Conservation (phyloP, 1,284 basidiomycete genomes). For the Trichosporon sp. region DNA sequence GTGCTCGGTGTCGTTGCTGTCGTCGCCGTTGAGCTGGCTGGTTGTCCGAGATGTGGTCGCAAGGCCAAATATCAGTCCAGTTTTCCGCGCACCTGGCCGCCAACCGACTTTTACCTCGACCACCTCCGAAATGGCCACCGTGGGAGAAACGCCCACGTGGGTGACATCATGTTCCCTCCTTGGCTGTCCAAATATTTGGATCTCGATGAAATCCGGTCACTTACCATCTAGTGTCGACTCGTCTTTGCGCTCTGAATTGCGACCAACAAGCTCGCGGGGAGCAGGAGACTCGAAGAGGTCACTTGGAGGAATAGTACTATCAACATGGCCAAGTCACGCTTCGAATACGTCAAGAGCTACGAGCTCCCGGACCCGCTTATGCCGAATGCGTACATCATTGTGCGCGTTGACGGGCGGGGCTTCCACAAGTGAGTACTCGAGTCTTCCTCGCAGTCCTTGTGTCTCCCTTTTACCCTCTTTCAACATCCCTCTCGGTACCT, state of each 20-base stretch:
- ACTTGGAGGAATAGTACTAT: background rate
- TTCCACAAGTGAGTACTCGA: conserved; percentile 80
- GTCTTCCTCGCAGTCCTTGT: background rate
- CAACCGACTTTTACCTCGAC: conserved; percentile 9
- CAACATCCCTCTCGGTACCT: too few species aligned
- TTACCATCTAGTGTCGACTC: background rate
- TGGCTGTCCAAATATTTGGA: conserved; percentile 11
- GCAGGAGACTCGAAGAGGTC: too few species aligned
- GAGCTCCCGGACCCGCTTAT: conserved; percentile 86
- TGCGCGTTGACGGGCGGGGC: conserved; percentile 88
- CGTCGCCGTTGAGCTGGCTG: background rate
- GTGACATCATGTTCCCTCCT: background rate
- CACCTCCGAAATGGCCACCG: conserved; percentile 7
- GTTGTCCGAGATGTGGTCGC: background rate
- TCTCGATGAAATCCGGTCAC: background rate
- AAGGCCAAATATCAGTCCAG: background rate
- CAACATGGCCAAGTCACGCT: conserved; percentile 86
- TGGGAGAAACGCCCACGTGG: conserved; percentile 22
- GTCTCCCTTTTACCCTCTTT: background rate
- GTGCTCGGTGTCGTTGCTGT: background rate
- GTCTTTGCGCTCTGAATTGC: background rate
- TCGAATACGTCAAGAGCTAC: conserved; percentile 85
- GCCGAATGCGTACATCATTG: conserved; percentile 80
- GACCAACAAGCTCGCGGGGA: too few species aligned
- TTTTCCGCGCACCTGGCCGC: background rate